These are phyloP conservation scores for Hansenula sp. DNA, from an alignment of 1,139 yeast species.

Conservation along the genomic window DNA sequence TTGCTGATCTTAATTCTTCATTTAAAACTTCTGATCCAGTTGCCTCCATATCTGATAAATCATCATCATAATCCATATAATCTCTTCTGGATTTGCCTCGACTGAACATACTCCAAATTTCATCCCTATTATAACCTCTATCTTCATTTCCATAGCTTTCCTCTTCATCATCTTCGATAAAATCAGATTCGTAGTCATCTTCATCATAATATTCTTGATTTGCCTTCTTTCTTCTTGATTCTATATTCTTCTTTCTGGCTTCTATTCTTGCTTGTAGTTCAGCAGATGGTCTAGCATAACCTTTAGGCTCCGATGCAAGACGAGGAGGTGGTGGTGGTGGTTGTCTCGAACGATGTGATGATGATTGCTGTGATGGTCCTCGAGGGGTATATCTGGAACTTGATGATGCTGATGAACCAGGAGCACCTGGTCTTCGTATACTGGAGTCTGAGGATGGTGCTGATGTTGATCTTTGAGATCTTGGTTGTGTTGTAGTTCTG, in stretches of 20 bases:
- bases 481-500: conserved; percentile 1
- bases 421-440: neutral
- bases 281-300: conserved; percentile 32
- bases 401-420: neutral
- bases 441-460: neutral
- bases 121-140: conserved; percentile 69
- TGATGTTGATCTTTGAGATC: neutral
- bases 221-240: conserved; percentile 16
- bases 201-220: conserved; percentile 18
- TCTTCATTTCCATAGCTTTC: conserved; percentile 27
- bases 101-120: conserved; percentile 84
- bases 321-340: neutral
- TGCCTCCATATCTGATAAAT: conserved; percentile 88
- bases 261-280: conserved; percentile 27
- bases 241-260: conserved; percentile 16
- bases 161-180: conserved; percentile 59
- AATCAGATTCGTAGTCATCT: conserved; percentile 38
- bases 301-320: conserved; percentile 8
- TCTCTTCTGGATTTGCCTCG: conserved; percentile 51
- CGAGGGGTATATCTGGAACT: neutral
- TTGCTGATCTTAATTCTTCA: conserved; percentile 70
- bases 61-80: conserved; percentile 46
- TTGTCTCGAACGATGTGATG: conserved; percentile 2
- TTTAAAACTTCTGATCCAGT: conserved; percentile 82
- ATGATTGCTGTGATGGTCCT: neutral